Evolutionary conservation across 495 filamentous ascomycete genomes (phyloP).

Genomic region (Aspergillus biplanus): DNA sequence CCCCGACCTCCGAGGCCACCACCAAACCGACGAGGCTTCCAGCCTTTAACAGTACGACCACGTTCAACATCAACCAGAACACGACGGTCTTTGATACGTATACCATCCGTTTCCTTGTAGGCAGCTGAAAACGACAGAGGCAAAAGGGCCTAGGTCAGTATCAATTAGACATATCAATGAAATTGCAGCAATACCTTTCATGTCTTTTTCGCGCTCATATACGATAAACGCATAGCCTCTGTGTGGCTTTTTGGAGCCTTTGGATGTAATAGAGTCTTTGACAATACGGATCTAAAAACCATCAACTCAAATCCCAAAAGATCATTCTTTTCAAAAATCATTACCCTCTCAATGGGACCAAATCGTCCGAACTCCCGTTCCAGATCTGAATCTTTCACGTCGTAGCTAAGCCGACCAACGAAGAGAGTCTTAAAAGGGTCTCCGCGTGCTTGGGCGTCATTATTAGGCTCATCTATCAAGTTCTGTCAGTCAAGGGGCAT

Average conservation of each 20-base stretch:
- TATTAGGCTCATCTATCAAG: slow-evolving; percentile 63
- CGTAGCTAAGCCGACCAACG: slow-evolving; percentile 86
- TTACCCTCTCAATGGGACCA: slow-evolving; percentile 89
- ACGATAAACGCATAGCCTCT: slow-evolving; percentile 96
- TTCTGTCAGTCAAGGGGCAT: background rate
- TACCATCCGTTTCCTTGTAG: slow-evolving; percentile 87
- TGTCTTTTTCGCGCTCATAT: slow-evolving; percentile 96
- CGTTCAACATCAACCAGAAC: slow-evolving; percentile 96
- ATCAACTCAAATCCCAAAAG: slow-evolving; percentile 7
- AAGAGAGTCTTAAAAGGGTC: slow-evolving; percentile 96
- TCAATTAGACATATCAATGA: slow-evolving; percentile 23
- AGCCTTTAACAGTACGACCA: slow-evolving; percentile 90
- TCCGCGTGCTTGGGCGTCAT: slow-evolving; percentile 81
- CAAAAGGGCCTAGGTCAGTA: slow-evolving; percentile 38
- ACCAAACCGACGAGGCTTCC: slow-evolving; percentile 90
- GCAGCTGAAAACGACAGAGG: slow-evolving; percentile 55
- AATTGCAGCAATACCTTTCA: slow-evolving; percentile 81
- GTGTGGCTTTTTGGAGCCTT: slow-evolving; percentile 81
- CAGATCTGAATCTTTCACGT: slow-evolving; percentile 84
- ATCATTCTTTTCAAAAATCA: background rate
- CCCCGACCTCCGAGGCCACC: slow-evolving; percentile 91
- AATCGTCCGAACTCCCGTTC: slow-evolving; percentile 94
- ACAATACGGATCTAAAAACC: slow-evolving; percentile 80
- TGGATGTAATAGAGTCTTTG: slow-evolving; percentile 64
- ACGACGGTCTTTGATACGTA: slow-evolving; percentile 87